Evolutionary conservation across 108 stramenopile species (phyloP), one percentile per base, ranked within the genome.

Genomic region (Pseudonitzschia pungens): DNA sequence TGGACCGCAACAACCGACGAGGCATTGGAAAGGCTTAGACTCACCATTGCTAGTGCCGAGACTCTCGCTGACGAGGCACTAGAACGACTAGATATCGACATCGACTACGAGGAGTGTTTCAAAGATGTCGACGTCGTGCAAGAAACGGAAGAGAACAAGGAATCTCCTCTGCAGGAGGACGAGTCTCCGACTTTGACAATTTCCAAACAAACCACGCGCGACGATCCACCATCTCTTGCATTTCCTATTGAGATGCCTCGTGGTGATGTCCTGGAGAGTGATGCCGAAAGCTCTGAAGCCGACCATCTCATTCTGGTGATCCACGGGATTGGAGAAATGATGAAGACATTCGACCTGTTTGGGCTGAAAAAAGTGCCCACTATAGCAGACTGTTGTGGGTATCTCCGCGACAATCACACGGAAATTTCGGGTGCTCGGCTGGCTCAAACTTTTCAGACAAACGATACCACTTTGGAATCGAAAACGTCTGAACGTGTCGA

Each of bases 311-410:
- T 89, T 15, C 68, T 92, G 28, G 83, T 92, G 43, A 85, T 92
- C 18, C 92, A 92, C 74, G 92, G 92, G 6, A 87, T 90, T 65
- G 92, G 92, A 28, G 89, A 90, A 70, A 86, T 85, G 83, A 69
- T 92, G 44, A 83, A 74, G 28, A 40, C 79, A 5, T 71, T 82
- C 51, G 89, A 87, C 68, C 44, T 88, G 22, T 86, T 89, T 79
- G 87, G 89, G 28, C 29, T 88, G n/a, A 72, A 83, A 14, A 82
- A 76, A 56, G 75, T 91, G 16, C 84, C 83, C 0, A 78, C 84
- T 4, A 87, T 91, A 52, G 84, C 83, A 56, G 85, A 86, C 73
- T 88, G 89, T 60, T 87, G 87, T 69, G 81, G 72, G 11, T 86
- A 67, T 69, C 76, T 90, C 22, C 77, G 89, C 14, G 76, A 86